These are phyloP conservation scores for Lepidium africanum DNA, from an alignment of 345 rosid genomes.

Conservation along the genomic window DNA sequence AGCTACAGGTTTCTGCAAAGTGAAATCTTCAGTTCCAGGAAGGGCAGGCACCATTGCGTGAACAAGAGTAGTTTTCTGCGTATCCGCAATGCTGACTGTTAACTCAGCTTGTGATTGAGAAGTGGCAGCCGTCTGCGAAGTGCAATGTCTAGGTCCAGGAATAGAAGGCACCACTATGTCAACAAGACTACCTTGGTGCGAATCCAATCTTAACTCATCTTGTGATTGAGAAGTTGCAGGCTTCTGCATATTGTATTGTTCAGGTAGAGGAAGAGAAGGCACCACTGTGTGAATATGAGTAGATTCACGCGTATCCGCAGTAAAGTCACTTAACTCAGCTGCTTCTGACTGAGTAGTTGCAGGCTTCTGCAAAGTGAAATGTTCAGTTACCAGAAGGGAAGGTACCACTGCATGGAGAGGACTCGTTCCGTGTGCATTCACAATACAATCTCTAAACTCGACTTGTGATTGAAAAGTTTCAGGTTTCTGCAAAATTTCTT, in stretches of 20 bases:
- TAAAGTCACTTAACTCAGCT: constrained; percentile 19
- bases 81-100: constrained; percentile 8
- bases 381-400: constrained; percentile 23
- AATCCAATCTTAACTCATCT: constrained; percentile 22
- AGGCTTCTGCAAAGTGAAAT: constrained; percentile 11
- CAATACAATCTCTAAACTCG: constrained; percentile 6
- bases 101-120: constrained; percentile 26
- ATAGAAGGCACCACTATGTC: constrained; percentile 26
- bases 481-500: constrained; percentile 7
- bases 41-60: constrained; percentile 29
- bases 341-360: constrained; percentile 28
- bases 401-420: constrained; percentile 18
- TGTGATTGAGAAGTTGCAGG: constrained; percentile 28
- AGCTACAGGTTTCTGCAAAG: constrained; percentile 27
- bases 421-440: not conserved
- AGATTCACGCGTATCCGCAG: constrained; percentile 4
- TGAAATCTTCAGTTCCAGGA: constrained; percentile 14
- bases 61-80: constrained; percentile 3
- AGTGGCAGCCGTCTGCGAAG: constrained; percentile 27
- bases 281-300: not conserved
- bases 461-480: constrained; percentile 27
- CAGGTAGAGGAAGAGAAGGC: constrained; percentile 35
- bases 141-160: constrained; percentile 3
- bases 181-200: not conserved
- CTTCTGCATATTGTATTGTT: not conserved